Evolutionary conservation across 306 rosid species (phyloP).

Genomic region (Corylus americana): DNA sequence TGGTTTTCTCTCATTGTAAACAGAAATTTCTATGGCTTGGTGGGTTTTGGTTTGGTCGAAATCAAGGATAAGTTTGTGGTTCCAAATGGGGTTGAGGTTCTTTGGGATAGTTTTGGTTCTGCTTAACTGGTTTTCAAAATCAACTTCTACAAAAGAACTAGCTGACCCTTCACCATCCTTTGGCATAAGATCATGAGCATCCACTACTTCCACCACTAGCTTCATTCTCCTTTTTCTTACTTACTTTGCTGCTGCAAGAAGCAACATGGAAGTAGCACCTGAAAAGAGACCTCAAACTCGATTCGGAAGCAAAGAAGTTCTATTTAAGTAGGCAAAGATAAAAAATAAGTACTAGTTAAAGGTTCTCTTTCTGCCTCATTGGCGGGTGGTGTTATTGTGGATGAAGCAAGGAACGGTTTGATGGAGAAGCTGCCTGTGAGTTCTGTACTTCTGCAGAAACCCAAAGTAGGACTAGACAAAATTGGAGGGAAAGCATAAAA

Average conservation of each 20-base stretch:
- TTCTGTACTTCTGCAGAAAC: constrained; percentile 31
- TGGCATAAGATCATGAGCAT: constrained; percentile 75
- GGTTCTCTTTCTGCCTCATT: constrained; percentile 33
- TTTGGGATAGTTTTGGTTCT: constrained; percentile 59
- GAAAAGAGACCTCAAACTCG: constrained; percentile 63
- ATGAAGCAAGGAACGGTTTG: constrained; percentile 73
- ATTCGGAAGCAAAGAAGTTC: constrained; percentile 63
- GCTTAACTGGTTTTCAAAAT: constrained; percentile 59
- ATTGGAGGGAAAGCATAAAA: constrained; percentile 40
- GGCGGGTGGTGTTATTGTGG: constrained; percentile 28
- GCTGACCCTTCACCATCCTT: constrained; percentile 66
- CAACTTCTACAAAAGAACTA: constrained; percentile 63
- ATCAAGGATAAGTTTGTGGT: constrained; percentile 49
- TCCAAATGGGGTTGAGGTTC: constrained; percentile 67
- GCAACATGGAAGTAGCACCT: constrained; percentile 36
- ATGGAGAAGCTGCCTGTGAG: constrained; percentile 48
- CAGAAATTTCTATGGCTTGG: constrained; percentile 46
- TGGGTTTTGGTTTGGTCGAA: constrained; percentile 43
- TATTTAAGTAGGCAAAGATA: constrained; percentile 37
- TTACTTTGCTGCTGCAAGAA: constrained; percentile 34
- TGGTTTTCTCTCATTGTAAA: constrained; percentile 52
- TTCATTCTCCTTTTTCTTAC: constrained; percentile 55
- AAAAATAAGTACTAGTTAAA: constrained; percentile 22
- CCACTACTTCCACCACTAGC: constrained; percentile 56
- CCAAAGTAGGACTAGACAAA: constrained; percentile 14